Conservation (phyloP, 306 rosid genomes). For the Argentina anserina region DNA sequence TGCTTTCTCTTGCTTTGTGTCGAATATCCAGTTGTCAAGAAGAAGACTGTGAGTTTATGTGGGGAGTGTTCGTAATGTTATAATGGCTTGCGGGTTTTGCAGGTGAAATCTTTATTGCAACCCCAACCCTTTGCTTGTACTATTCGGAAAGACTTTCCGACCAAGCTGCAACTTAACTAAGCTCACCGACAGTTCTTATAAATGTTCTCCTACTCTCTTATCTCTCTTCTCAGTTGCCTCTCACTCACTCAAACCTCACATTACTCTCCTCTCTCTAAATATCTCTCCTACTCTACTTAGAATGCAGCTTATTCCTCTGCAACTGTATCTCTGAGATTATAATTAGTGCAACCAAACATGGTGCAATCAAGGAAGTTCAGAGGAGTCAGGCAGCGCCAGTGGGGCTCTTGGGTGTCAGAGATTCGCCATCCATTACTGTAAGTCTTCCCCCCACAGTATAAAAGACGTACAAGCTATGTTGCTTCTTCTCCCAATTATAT, state of each 20-base stretch:
- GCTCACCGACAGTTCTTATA: slow-evolving; percentile 60
- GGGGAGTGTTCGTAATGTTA: slow-evolving; percentile 4
- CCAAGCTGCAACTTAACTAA: slow-evolving; percentile 13
- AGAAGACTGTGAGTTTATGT: slow-evolving; percentile 28
- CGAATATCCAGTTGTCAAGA: slow-evolving; percentile 45
- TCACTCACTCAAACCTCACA: not conserved
- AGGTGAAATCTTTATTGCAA: slow-evolving; percentile 79
- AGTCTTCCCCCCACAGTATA: not conserved
- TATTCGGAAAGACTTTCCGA: slow-evolving; percentile 35
- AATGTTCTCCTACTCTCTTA: slow-evolving; percentile 11
- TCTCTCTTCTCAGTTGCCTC: slow-evolving; percentile 1
- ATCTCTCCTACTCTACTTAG: not conserved
- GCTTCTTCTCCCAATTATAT: not conserved
- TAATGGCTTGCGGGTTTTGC: slow-evolving; percentile 38
- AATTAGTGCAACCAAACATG: slow-evolving; percentile 30
- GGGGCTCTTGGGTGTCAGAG: slow-evolving; percentile 99
- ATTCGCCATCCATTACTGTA: slow-evolving; percentile 98
- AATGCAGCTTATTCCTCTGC: slow-evolving; percentile 1
- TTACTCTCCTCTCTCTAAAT: not conserved
- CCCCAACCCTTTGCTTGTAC: slow-evolving; percentile 17
- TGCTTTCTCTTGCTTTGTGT: slow-evolving; percentile 1
- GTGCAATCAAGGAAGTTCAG: slow-evolving; percentile 89
- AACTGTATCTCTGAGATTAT: not conserved
- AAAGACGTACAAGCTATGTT: not conserved
- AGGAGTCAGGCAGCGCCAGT: slow-evolving; percentile 99